Evolutionary conservation across 2,329 filamentous ascomycete species (phyloP), one percentile per base, ranked within the genome.

Genomic region (Gnomoniopsis smithogilvyi): DNA sequence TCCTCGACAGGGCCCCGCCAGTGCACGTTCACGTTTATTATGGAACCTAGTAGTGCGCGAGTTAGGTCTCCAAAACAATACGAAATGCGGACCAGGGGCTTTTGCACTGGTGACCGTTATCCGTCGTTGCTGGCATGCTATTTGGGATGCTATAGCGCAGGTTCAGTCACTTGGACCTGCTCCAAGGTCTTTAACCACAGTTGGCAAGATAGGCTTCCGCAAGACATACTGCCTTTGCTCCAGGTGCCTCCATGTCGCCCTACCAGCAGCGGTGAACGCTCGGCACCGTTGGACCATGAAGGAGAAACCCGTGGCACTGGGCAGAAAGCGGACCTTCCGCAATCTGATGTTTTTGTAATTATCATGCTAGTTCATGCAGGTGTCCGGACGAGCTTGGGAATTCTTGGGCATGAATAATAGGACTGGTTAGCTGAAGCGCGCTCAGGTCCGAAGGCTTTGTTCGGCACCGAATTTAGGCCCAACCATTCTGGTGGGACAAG

Each of bases 311-410:
- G 36, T 53, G 21, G 45, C 43, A 49, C 24, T 19, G 33, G 22
- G 51, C 51, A 46, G 41, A 19, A 17, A 22, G 41, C 21, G 41
- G 34, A 3, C 38, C 51, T 11, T 34, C 43, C 17, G 26, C 17
- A 33, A 3, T 41, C 36, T 47, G 34, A 49, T 49, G 22, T 26
- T 2, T 52, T 51, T 7, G 41, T 45, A 30, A 19, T 45, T 14
- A 49, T 46, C 21, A 45, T 53, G 22, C 51, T 59, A 34, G 59
- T 61, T 61, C 59, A 61, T 61, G 59, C 59, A 61, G 19, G 43
- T 56, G 47, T 50, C 59, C 56, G 52, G 43, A 46, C 19, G 51
- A 24, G n/a, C 51, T 41, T 26, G 30, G 38, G 33, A 19, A 24
- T 19, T 34, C 49, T 48, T 36, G 30, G 50, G n/a, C 41, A 15